Evolutionary conservation across 169 alveolate species (phyloP).

Genomic region (Eimeria sp.): DNA sequence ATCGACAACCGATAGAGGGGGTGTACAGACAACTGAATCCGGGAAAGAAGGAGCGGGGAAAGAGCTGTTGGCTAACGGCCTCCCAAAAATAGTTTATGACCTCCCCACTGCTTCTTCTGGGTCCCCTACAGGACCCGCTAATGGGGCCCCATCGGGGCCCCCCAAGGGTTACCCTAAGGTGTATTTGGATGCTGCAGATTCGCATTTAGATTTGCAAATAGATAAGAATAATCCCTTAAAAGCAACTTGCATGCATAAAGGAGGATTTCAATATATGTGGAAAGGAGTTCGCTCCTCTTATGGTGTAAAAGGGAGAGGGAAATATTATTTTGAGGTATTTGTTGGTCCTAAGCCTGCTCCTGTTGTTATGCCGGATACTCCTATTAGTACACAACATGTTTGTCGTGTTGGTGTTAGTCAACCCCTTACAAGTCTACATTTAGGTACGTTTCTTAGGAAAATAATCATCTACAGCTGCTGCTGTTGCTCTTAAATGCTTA

Average conservation of each 20-base stretch:
- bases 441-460: conserved; percentile 40
- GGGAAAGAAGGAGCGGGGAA: not conserved
- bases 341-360: conserved; percentile 3
- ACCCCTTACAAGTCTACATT: conserved; percentile 64
- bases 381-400: conserved; percentile 45
- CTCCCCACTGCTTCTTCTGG: not conserved
- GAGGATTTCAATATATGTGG: conserved; percentile 75
- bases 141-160: no score
- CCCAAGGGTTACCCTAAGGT: not conserved
- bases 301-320: conserved; percentile 37
- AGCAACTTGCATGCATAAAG: conserved; percentile 73
- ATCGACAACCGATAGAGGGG: not conserved
- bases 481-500: not conserved
- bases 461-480: no score
- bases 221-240: not conserved
- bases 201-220: conserved; percentile 60
- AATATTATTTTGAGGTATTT: conserved; percentile 35
- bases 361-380: conserved; percentile 81
- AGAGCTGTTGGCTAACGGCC: conserved; percentile 9
- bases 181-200: conserved; percentile 67
- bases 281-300: conserved; percentile 42
- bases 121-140: not conserved
- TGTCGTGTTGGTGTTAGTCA: conserved; percentile 78
- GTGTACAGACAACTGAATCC: not conserved
- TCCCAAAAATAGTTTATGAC: conserved; percentile 1